Evolutionary conservation across 768 basidiomycete species (phyloP).

Genomic region (Lactarius hatsudake): DNA sequence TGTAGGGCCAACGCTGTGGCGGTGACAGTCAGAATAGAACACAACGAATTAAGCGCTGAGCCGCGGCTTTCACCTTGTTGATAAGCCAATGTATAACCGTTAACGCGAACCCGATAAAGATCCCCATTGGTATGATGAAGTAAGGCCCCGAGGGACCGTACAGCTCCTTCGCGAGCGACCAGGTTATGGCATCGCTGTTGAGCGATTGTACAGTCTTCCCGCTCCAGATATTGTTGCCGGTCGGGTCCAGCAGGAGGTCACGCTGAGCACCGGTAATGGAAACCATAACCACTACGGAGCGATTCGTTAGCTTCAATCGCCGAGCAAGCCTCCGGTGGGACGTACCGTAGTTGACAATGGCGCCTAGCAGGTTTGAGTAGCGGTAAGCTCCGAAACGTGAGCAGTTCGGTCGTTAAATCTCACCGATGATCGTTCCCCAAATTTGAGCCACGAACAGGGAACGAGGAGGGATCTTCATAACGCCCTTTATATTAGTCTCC

Average conservation of each 20-base stretch:
- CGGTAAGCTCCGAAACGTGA: neutral
- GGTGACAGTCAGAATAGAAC: conserved; percentile 5
- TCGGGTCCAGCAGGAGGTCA: conserved; percentile 48
- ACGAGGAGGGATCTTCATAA: conserved; percentile 61
- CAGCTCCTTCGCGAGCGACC: conserved; percentile 59
- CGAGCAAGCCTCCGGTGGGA: neutral
- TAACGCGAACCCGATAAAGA: conserved; percentile 52
- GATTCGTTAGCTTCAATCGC: conserved; percentile 29
- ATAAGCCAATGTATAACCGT: conserved; percentile 56
- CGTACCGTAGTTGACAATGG: conserved; percentile 39
- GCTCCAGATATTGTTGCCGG: conserved; percentile 58
- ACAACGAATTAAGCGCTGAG: neutral
- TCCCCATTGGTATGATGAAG: conserved; percentile 51
- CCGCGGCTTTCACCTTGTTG: conserved; percentile 39
- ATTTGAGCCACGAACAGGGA: conserved; percentile 63
- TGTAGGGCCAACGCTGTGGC: conserved; percentile 50
- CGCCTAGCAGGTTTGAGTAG: conserved; percentile 22
- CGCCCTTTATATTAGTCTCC: neutral
- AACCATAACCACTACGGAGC: conserved; percentile 51
- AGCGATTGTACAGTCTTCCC: conserved; percentile 42
- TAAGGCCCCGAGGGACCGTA: conserved; percentile 56
- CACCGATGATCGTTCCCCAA: conserved; percentile 60
- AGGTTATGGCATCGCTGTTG: conserved; percentile 60
- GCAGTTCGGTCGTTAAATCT: neutral
- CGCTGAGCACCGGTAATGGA: conserved; percentile 53